Evolutionary conservation across 169 alveolate species (phyloP), one percentile per base, ranked within the genome.

Genomic region (Eimeria praecox): DNA sequence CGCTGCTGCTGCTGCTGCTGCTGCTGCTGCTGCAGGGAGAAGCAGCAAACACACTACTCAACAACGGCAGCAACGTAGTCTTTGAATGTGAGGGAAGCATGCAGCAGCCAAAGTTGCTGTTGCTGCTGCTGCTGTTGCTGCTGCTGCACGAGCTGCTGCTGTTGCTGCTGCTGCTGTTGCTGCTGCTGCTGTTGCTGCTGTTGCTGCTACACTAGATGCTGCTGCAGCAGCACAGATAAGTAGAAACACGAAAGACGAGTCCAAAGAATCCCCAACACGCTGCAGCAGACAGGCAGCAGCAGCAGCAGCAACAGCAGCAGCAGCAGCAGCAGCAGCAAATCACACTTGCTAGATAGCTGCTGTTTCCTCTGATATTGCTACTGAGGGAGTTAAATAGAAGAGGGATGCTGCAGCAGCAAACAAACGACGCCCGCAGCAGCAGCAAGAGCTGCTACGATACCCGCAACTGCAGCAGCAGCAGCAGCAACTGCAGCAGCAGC

Each of bases 401-500:
- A n/a, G n/a, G n/a, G n/a, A n/a, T n/a, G n/a, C 80, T 69, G 80
- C 12, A 69, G 80, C 80, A 69, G 80, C 80, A 69, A 22, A 69
- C 12, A 22, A 69, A 14, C 27, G 80, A 9, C 42, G 42, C 80
- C 35, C 12, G 80, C 80, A 69, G 80, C 80, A 69, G 80, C 80
- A 69, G 80, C 80, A 69, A 16, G 80, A 22, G 16, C 12, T 69
- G 80, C 80, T 69, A n/a, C n/a, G n/a, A n/a, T n/a, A n/a, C n/a
- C n/a, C n/a, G n/a, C n/a, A n/a, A n/a, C n/a, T n/a, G n/a, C n/a
- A n/a, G 80, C 80, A 22, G 80, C 80, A 22, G 80, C 80, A 69
- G 80, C 80, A 69, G 80, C 80, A 22, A 35, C 80, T 69, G 80
- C 80, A 22, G 80, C 80, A 22, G 80, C 80, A 69, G 80, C 80